Evolutionary conservation across 2,329 filamentous ascomycete genomes (phyloP).

Genomic region (Ramularia endophylla): DNA sequence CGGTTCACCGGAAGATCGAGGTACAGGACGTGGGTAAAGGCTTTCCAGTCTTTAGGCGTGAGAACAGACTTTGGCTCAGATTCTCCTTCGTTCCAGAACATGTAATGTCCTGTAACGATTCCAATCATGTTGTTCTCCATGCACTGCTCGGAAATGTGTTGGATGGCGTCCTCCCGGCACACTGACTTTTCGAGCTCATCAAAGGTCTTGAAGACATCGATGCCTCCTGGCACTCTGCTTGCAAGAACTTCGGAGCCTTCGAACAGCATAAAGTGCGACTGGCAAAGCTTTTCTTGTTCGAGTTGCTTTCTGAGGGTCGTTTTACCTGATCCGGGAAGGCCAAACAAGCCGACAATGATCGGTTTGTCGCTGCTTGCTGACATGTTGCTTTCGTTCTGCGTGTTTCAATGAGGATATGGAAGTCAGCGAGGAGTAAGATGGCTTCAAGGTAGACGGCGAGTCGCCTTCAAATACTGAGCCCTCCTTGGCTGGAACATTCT

Average conservation of each 20-base stretch:
- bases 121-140: constrained; percentile 30
- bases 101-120: constrained; percentile 52
- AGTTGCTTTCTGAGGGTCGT: constrained; percentile 41
- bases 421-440: no score
- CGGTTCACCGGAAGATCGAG: constrained; percentile 37
- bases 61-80: constrained; percentile 29
- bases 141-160: constrained; percentile 38
- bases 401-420: no score
- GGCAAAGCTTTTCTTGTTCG: constrained; percentile 27
- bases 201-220: constrained; percentile 43
- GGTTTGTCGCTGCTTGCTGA: constrained; percentile 9
- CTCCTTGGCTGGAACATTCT: no score
- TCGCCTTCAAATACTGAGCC: no score
- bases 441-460: no score
- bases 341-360: constrained; percentile 50
- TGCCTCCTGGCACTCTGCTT: constrained; percentile 39
- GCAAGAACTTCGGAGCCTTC: constrained; percentile 50
- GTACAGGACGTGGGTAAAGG: constrained; percentile 56
- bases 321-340: constrained; percentile 51
- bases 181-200: constrained; percentile 31
- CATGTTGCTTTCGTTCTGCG: no score
- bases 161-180: constrained; percentile 44
- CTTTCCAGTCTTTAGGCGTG: constrained; percentile 42
- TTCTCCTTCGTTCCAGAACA: constrained; percentile 45
- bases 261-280: constrained; percentile 40